Evolutionary conservation across 2,329 filamentous ascomycete genomes (phyloP), one percentile per base, ranked within the genome.

Genomic region (Bipolaris gigantea): DNA sequence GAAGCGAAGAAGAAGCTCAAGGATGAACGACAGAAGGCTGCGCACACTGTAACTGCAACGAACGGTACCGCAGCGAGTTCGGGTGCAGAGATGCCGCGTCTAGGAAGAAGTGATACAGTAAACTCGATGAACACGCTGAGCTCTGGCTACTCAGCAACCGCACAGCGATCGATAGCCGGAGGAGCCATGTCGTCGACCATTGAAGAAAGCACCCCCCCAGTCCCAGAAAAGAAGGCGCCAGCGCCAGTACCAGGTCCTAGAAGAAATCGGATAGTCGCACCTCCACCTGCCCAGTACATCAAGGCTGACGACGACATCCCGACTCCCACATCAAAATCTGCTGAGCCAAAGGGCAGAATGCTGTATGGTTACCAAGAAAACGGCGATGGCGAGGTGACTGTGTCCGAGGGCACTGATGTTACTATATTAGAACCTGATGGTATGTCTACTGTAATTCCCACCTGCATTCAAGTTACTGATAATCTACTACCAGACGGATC

Each of bases 1-100:
- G 94, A 97, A 59, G 92, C 96, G 66, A 92, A 88, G 78, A 99
- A 97, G 80, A 95, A 92, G 67, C 81, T 96, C 38, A 97, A 97
- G 76, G 83, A 83, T 38, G 88, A 92, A 71, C 85, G 92, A 56
- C 93, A 97, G 76, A 88, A 89, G 55, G 82, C 87, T 4, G 89
- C 92, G 11, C 89, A 88, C 66, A 77, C 85, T 8, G 66, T 68
- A 33, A 59, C 64, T 2, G 79, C 83, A 0, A 74, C 75, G 18
- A 71, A 76, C n/a, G 77, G 76, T n/a, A 60, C 60, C 35, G 71
- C 77, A 6, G 69, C 77, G 13, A 76, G 80, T 16, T 80, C 83
- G 33, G 77, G 83, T 15, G 79, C 86, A 4, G 87, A 89, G 53
- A 78, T 87, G 48, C 87, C 90, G 0, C 80, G 82, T 7, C 79